Evolutionary conservation across 164 flowering plant genomes (phyloP), one percentile per base, ranked within the genome.

Genomic region (Macadamia integrifolia): DNA sequence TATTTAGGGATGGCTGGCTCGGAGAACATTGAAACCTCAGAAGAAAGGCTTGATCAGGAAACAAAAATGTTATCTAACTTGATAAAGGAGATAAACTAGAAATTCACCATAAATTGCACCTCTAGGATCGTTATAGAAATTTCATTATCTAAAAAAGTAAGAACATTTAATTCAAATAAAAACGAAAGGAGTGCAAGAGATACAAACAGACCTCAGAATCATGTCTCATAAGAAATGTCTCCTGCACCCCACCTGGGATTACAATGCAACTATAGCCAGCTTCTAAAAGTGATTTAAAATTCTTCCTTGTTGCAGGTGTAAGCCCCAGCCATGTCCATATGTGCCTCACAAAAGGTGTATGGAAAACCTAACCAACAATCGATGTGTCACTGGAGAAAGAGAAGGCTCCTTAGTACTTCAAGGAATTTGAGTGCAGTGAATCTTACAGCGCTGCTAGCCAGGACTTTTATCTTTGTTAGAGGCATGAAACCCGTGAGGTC

Each of bases 261-360:
- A 95, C 64, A 58, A 89, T 82, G 73, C 98, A 90, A 78, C 97
- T 90, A 75, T 89, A 85, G 60, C 98, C 99, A 71, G 94, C 82
- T 56, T 68, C 77, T 79, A 95, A 77, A 61, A 85, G 86, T 30
- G 93, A 84, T 28, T 46, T 61, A 66, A 92, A 92, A 60, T 86
- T 88, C 68, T 85, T 86, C 85, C 68, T 92, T 28, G 98, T 70
- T 56, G 89, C 99, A 52, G 93, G 78, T 60, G 90, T 18, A 66
- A 91, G 83, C 62, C 98, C 98, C 74, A 83, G 71, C 99, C 99
- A 95, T 58, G 98, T 86, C 99, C 99, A 95, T 71, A 92, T 75
- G 65, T 95, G 99, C 82, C 98, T 82, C 77, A 95, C 28, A 67
- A 95, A 79, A 50, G 99, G 99, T 49, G 93, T 89, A 72, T 88